Evolutionary conservation across 345 rosid genomes (phyloP).

Genomic region (Brassica incana): DNA sequence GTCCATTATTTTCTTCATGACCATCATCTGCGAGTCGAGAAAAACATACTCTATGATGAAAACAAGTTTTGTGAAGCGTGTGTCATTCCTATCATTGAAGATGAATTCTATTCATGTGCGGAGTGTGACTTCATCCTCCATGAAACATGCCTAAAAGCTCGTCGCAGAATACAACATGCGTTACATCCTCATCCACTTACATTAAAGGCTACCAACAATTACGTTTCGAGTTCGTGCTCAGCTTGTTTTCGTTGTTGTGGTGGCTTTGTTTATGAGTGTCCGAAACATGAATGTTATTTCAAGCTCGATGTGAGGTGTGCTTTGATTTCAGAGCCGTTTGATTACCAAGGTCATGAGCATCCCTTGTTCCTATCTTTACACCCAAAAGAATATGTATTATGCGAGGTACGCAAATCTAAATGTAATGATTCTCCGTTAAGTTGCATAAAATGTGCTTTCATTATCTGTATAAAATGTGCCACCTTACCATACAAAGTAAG

Average conservation of each 20-base stretch:
- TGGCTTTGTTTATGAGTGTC: not conserved
- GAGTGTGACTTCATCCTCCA: not conserved
- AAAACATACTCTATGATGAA: not conserved
- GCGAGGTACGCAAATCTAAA: not conserved
- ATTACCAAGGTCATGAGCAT: not conserved
- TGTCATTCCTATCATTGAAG: not conserved
- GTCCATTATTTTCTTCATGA: slow-evolving; percentile 16
- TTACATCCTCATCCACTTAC: slow-evolving; percentile 16
- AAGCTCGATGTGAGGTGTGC: not conserved
- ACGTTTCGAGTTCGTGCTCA: not conserved
- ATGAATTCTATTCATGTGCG: not conserved
- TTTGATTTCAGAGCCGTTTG: slow-evolving; percentile 1
- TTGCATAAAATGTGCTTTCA: not conserved
- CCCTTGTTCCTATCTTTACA: not conserved
- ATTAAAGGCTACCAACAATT: not conserved
- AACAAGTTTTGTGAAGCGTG: not conserved
- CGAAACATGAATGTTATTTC: not conserved
- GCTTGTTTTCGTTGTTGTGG: not conserved
- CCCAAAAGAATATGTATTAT: not conserved
- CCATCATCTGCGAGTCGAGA: not conserved
- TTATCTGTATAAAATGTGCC: not conserved
- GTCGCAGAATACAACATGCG: not conserved
- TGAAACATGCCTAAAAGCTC: not conserved
- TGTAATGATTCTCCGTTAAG: not conserved
- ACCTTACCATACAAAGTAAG: not conserved